Evolutionary conservation across 1,284 basidiomycete species (phyloP), one percentile per base, ranked within the genome.

Genomic region (Fomes fomentarius): DNA sequence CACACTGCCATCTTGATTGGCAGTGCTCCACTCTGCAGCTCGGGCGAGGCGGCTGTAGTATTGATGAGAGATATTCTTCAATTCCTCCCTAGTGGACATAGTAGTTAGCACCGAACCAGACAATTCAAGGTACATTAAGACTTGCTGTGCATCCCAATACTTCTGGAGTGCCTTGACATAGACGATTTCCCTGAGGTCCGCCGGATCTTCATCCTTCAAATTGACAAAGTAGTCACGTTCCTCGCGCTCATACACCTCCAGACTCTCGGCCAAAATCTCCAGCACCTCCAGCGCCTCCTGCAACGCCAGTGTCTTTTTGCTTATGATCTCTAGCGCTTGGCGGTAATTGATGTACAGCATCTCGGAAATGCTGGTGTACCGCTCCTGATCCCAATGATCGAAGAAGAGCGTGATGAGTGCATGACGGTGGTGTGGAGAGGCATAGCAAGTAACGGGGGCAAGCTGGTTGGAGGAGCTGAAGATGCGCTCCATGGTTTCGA

Each of bases 381-480:
- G 64, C 47, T 73, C 70, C 11, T 59, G 42, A 41, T 74, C 69
- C 68, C 67, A 70, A 11, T 64, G 62, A 9, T 43, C 31, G 48
- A 69, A 66, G 50, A 57, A 66, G 4, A 54, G 37, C 15, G 68
- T 57, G 14, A 73, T 70, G 15, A 61, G 43, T 11, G 65, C 58
- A 11, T 51, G 59, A 3, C 67, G 62, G 25, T 69, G 66, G 50
- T 65, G 73, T 1, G 50, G 10, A 0, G 69, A 67, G 0, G 67
- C 65, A 54, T 72, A 68, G 10, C 67, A 61, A 2, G 58, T 68
- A 31, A 65, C 42, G 0, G 49, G n/a, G 0, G 71, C 69, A 4
- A 72, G 62, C 10, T 41, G 47, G 53, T 73, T 73, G 8, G 65
- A 67, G 4, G 52, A 31, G 28, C 66, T 66, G 54, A 71, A 74